These are phyloP conservation scores for Helenozyma rhizophorensis DNA, from an alignment of 805 yeast genomes.

Conservation along the genomic window DNA sequence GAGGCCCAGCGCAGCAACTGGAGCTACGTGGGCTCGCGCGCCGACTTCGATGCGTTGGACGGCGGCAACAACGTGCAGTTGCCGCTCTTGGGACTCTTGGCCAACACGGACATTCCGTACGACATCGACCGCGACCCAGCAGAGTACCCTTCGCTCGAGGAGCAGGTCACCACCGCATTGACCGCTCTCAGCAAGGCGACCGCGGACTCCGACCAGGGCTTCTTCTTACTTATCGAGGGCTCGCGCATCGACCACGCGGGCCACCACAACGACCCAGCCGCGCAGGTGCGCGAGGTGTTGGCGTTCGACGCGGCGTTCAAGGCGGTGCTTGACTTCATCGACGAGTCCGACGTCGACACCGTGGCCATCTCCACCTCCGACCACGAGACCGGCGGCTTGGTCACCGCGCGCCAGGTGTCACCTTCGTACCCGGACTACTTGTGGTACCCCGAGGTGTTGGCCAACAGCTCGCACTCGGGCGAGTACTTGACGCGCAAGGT, in stretches of 20 bases:
- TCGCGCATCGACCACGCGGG: slow-evolving; percentile 96
- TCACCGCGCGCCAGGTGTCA: slow-evolving; percentile 73
- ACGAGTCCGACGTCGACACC: slow-evolving; percentile 68
- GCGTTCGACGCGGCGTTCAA: slow-evolving; percentile 81
- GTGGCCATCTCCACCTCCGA: slow-evolving; percentile 80
- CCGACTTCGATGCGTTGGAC: slow-evolving; percentile 50
- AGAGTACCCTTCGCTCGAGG: slow-evolving; percentile 72
- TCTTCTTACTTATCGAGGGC: slow-evolving; percentile 84
- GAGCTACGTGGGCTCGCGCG: slow-evolving; percentile 57
- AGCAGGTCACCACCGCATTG: slow-evolving; percentile 72
- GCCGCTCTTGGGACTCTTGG: slow-evolving; percentile 75
- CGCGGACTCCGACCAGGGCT: slow-evolving; percentile 71
- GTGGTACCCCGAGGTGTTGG: slow-evolving; percentile 80
- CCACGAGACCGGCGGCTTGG: slow-evolving; percentile 94
- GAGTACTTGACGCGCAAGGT: slow-evolving; percentile 58
- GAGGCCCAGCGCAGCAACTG: slow-evolving; percentile 55
- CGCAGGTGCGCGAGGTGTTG: slow-evolving; percentile 86
- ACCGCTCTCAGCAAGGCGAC: slow-evolving; percentile 64
- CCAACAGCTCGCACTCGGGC: slow-evolving; percentile 70
- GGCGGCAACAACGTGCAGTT: slow-evolving; percentile 60
- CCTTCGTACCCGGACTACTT: slow-evolving; percentile 73
- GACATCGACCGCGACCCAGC: slow-evolving; percentile 68
- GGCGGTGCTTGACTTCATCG: slow-evolving; percentile 68
- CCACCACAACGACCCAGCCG: slow-evolving; percentile 90
- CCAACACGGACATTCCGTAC: slow-evolving; percentile 76